phyloP scores from a whole-genome alignment of 176 grass and related monocot species.

The Cymbopogon citratus region DNA sequence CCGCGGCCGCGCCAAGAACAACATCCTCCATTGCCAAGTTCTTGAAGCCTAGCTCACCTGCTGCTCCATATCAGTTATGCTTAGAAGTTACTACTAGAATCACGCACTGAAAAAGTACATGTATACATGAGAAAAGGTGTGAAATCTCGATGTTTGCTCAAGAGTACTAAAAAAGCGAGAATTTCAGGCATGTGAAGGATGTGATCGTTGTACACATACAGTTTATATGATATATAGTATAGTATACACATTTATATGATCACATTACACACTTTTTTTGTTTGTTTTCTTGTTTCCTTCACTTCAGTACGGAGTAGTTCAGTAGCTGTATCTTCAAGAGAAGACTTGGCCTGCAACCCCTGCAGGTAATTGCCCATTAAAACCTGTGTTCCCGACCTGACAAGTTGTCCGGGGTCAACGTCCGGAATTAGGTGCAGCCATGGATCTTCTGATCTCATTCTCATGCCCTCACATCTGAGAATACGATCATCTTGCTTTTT shows the following conservation, averaged over 20 bases:
- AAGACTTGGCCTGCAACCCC: not conserved
- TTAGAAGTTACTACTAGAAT: not conserved
- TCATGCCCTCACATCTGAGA: not conserved
- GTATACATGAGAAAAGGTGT: too few species aligned
- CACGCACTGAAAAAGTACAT: not conserved
- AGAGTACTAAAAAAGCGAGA: not conserved
- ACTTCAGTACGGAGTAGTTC: too few species aligned
- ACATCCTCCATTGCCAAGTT: constrained; percentile 75
- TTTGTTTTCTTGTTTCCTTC: not conserved
- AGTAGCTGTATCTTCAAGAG: not conserved
- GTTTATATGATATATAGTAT: too few species aligned
- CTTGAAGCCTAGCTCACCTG: constrained; percentile 42
- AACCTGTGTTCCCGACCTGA: not conserved
- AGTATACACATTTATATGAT: not conserved
- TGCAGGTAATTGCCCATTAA: not conserved
- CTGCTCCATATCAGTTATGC: not conserved
- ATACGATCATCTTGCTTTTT: not conserved
- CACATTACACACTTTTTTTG: not conserved
- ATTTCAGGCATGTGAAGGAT: not conserved
- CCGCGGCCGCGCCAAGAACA: constrained; percentile 39
- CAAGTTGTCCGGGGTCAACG: not conserved
- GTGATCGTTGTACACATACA: not conserved
- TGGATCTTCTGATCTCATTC: not conserved
- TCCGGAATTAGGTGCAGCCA: not conserved
- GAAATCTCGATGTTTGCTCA: not conserved